A percentile compares a stretch with the other conserved stretches of the same genome.
These are phyloP conservation scores for Xerocomellus amylosporus DNA, from an alignment of 768 basidiomycete genomes.

Conservation along the genomic window DNA sequence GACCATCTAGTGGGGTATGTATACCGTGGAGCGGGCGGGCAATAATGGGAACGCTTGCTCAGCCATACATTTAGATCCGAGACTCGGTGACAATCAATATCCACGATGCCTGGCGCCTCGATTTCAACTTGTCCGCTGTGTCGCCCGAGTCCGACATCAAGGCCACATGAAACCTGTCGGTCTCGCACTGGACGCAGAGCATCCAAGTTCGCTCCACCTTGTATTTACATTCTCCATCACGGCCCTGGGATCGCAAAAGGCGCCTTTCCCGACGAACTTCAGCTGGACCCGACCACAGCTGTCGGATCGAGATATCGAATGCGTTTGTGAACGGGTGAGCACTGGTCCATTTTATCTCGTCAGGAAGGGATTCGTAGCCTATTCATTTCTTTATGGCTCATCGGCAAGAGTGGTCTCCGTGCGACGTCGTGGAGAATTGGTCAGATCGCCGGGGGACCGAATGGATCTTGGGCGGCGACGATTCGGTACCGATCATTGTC, in stretches of 20 bases:
- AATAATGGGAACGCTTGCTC: constrained; percentile 31
- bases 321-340: not conserved
- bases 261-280: not conserved
- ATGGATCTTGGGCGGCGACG: not conserved
- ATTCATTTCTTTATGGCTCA: not conserved
- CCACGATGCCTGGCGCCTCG: constrained; percentile 24
- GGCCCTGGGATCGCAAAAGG: not conserved
- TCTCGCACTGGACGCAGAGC: not conserved
- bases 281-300: not conserved
- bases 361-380: not conserved
- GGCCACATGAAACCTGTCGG: constrained; percentile 35
- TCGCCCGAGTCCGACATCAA: constrained; percentile 20
- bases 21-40: constrained; percentile 54
- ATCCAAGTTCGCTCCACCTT: not conserved
- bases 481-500: not conserved
- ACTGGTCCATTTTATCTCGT: not conserved
- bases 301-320: not conserved
- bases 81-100: constrained; percentile 30
- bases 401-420: not conserved
- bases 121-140: constrained; percentile 30
- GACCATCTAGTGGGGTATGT: constrained; percentile 82
- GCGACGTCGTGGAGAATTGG: not conserved
- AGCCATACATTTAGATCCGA: constrained; percentile 9
- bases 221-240: not conserved
- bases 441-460: not conserved